Conservation (phyloP, 495 filamentous ascomycete genomes). For the Penicillium desertorum region DNA sequence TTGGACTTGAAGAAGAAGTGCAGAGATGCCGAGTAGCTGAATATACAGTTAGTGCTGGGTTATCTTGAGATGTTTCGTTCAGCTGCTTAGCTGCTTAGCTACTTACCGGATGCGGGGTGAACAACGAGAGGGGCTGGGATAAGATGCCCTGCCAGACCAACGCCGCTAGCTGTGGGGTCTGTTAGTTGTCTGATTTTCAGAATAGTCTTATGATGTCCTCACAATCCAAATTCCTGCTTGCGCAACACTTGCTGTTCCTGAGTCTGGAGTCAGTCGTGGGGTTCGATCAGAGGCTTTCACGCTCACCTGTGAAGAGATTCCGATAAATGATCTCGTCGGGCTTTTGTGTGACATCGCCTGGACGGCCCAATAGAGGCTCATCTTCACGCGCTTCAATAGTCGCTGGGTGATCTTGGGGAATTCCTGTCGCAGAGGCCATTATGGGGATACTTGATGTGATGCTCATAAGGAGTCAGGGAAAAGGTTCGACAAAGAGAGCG, state of each 20-base stretch:
- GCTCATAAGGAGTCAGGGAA: background rate
- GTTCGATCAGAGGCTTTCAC: too few relatives aligned
- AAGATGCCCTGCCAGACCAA: slow-evolving; percentile 76
- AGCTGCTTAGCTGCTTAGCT: background rate
- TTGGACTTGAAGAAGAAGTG: slow-evolving; percentile 70
- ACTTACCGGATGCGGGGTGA: slow-evolving; percentile 78
- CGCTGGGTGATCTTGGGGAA: slow-evolving; percentile 39
- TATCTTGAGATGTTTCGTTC: background rate
- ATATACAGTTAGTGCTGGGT: background rate
- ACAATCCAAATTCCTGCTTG: slow-evolving; percentile 68
- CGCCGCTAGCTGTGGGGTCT: slow-evolving; percentile 56
- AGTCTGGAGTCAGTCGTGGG: background rate
- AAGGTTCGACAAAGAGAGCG: background rate
- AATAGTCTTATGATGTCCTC: slow-evolving; percentile 20
- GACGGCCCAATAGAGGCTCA: slow-evolving; percentile 74
- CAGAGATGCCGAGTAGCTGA: slow-evolving; percentile 73
- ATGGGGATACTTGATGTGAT: too few relatives aligned
- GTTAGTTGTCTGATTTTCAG: slow-evolving; percentile 9
- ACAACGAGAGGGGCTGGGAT: slow-evolving; percentile 63
- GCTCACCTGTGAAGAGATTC: slow-evolving; percentile 76
- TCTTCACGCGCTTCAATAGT: slow-evolving; percentile 51
- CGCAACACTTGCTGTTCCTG: slow-evolving; percentile 68
- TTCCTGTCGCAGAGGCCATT: slow-evolving; percentile 34
- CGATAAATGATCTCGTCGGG: slow-evolving; percentile 58
- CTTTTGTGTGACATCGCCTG: slow-evolving; percentile 70